Conservation (phyloP, 139 green algal genomes). For the Eudorina sp. region DNA sequence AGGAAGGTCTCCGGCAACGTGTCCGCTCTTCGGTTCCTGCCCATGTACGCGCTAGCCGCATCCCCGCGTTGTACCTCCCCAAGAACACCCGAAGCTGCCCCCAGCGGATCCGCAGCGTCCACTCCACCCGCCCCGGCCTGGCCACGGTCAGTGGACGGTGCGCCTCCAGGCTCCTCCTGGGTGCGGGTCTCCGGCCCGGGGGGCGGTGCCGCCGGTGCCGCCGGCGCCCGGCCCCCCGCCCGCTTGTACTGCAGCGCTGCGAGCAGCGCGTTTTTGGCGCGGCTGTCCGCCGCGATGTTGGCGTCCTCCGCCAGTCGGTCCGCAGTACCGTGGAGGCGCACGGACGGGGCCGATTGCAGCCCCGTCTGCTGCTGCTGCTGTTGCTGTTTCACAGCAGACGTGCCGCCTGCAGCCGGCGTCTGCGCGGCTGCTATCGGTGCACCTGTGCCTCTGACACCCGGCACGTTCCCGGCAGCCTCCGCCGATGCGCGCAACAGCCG, state of each 20-base stretch:
- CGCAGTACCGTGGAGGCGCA: no score
- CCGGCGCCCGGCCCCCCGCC: background rate
- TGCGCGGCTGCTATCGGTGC: no score
- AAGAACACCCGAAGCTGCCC: background rate
- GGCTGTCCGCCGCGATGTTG: background rate
- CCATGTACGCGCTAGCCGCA: background rate
- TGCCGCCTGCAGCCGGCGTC: no score
- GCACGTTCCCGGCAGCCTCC: no score
- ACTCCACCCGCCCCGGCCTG: background rate
- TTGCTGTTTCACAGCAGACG: no score
- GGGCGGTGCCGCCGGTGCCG: background rate
- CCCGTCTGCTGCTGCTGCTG: no score
- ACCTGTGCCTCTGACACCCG: no score
- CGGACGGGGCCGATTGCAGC: no score
- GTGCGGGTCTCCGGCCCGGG: background rate
- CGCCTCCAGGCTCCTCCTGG: background rate
- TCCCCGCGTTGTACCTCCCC: conserved; percentile 12
- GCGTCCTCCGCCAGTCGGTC: background rate
- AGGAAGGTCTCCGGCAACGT: conserved; percentile 15
- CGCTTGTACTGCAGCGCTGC: conserved; percentile 42
- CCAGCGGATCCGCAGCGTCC: background rate
- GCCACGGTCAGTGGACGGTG: no score
- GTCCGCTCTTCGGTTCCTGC: background rate
- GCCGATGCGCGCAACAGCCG: no score
- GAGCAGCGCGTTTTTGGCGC: conserved; percentile 26